These are phyloP conservation scores for Vaccinium myrtillus DNA, from an alignment of 148 eudicot species.

Conservation along the genomic window DNA sequence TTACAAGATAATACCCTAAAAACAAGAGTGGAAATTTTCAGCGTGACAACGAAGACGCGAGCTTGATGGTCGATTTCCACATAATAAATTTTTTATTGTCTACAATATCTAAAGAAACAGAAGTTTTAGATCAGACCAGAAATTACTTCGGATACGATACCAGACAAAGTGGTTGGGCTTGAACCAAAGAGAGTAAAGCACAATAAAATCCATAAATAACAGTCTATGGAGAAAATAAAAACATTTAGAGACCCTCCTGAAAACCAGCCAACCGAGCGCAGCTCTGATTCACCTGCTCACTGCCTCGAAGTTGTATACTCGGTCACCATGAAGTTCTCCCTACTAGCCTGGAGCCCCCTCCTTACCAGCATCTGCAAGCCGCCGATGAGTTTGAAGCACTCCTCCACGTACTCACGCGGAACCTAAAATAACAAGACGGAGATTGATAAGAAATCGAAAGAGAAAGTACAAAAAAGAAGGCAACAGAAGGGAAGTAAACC, in stretches of 20 bases:
- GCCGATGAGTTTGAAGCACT: not conserved
- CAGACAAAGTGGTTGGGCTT: too few species aligned
- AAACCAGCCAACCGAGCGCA: not conserved
- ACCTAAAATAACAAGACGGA: not conserved
- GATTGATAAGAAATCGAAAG: not conserved
- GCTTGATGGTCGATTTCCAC: too few species aligned
- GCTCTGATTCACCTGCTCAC: not conserved
- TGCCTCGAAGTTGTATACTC: not conserved
- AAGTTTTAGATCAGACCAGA: not conserved
- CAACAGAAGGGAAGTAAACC: not conserved
- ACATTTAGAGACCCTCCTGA: not conserved
- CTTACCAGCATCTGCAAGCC: constrained; percentile 3
- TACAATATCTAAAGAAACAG: not conserved
- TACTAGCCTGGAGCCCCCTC: not conserved
- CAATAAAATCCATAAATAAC: too few species aligned
- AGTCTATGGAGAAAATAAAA: not conserved
- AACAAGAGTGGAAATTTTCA: not conserved
- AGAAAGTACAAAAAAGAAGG: not conserved
- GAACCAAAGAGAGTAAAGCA: too few species aligned
- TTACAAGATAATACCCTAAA: not conserved
- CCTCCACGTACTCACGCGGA: not conserved
- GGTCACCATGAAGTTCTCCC: not conserved
- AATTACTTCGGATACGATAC: not conserved
- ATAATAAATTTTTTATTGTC: not conserved
- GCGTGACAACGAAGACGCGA: not conserved